These are phyloP conservation scores for Scopulariopsis brevicaulis DNA, from an alignment of 2,329 filamentous ascomycete species.

Conservation along the genomic window DNA sequence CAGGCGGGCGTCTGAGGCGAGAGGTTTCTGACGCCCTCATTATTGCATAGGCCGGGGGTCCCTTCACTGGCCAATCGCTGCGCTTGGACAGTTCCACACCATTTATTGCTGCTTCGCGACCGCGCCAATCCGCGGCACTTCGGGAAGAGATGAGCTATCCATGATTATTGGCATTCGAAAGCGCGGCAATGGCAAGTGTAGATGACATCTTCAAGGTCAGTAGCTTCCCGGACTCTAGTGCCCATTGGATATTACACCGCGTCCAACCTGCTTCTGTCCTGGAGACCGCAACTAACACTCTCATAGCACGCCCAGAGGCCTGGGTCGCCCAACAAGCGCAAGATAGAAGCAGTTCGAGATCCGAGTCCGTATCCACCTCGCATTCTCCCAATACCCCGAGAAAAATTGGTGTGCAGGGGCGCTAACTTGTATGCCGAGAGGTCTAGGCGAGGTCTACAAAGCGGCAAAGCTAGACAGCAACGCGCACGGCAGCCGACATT, in stretches of 20 bases:
- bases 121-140: neutral
- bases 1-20: too few relatives aligned
- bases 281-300: neutral
- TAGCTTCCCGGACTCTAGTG: neutral
- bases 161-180: neutral
- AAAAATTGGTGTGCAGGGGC: neutral
- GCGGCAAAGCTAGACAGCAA: conserved; percentile 39
- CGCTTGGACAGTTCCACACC: too few relatives aligned
- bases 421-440: neutral
- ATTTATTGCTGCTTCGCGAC: neutral
- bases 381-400: neutral
- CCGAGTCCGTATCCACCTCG: conserved; percentile 36
- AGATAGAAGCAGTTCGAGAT: conserved; percentile 49
- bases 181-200: conserved; percentile 38
- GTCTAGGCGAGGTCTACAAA: conserved; percentile 51
- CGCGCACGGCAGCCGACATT: conserved; percentile 28
- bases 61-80: too few relatives aligned
- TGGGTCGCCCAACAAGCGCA: conserved; percentile 41
- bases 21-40: too few relatives aligned
- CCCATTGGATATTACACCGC: neutral
- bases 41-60: neutral
- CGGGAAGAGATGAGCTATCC: neutral
- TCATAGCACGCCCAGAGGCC: neutral
- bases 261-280: neutral
- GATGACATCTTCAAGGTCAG: conserved; percentile 46